Evolutionary conservation across 768 basidiomycete species (phyloP), one percentile per base, ranked within the genome.

Genomic region (Rhizopogon salebrosus): DNA sequence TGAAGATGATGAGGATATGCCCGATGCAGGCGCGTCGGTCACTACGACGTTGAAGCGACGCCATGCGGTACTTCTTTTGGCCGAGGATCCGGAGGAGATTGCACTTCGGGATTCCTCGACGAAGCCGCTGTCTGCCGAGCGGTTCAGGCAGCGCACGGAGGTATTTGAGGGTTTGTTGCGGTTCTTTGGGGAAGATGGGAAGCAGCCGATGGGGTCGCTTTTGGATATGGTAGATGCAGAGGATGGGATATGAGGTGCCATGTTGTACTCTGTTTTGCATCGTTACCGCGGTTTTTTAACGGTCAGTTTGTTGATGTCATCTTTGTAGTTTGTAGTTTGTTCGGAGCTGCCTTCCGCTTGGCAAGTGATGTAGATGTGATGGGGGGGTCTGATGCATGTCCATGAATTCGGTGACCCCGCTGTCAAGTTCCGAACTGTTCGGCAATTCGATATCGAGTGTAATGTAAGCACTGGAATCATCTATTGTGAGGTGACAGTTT

Each of bases 121-220:
- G 48, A 62, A 67, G 60, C 43, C 54, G 41, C 52, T 80, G 49
- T 71, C 78, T 2, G 72, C 75, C 1, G 74, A 73, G 35, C 70
- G 79, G 57, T 89, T 83, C 65, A 70, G 69, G 36, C 83, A 87
- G 68, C 76, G 89, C 35, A 85, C 78, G 48, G 79, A 82, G 56
- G 78, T 87, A 54, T 91, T 91, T 62, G 85, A 90, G 63, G 64
- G 65, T 31, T 57, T 92, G 53, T 67, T 91, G 73, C 74, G 67
- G 56, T 87, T 85, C 64, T 75, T 92, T 11, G 73, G 76, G 26
- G 76, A 79, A 48, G 73, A 76, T 22, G 80, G 80, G 54, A 92
- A 85, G 67, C 80, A 92, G 65, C 89, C 89, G 1, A 66, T 68
- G 3, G 78, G 78, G 51, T 80, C 80, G 57, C 67, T 92, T 62